Percentiles rank a stretch among this genome's conserved stretches.
Evolutionary conservation across 2,329 filamentous ascomycete species (phyloP).

Genomic region (Fusarium nygamai): DNA sequence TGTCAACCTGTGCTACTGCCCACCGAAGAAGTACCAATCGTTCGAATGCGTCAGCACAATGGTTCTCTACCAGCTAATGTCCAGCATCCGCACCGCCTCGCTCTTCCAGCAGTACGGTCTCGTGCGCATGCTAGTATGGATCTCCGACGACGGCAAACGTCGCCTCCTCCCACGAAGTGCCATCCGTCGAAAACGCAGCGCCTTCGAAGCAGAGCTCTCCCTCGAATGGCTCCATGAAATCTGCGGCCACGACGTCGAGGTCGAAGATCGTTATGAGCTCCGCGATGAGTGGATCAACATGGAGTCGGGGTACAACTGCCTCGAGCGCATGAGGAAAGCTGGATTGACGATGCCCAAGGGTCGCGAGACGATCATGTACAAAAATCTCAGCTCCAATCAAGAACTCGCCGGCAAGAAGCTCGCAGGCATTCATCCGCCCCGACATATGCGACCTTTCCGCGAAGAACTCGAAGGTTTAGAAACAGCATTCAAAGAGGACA

Average conservation of each 20-base stretch:
- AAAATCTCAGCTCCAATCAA: slow-evolving; percentile 36
- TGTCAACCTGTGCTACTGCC: slow-evolving; percentile 70
- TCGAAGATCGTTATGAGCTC: slow-evolving; percentile 44
- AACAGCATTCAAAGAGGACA: slow-evolving; percentile 25
- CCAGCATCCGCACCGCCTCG: slow-evolving; percentile 64
- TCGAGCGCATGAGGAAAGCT: slow-evolving; percentile 58
- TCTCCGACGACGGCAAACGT: slow-evolving; percentile 68
- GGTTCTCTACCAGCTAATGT: slow-evolving; percentile 70
- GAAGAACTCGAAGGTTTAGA: slow-evolving; percentile 55
- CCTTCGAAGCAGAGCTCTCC: slow-evolving; percentile 69
- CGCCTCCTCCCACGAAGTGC: slow-evolving; percentile 69
- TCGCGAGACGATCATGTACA: slow-evolving; percentile 51
- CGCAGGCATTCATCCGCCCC: slow-evolving; percentile 44
- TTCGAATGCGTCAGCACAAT: slow-evolving; percentile 68
- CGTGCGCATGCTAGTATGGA: slow-evolving; percentile 82
- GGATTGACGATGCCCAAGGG: slow-evolving; percentile 56
- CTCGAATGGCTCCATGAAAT: slow-evolving; percentile 70
- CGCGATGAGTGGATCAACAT: slow-evolving; percentile 61
- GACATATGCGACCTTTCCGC: slow-evolving; percentile 53
- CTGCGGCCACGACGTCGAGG: slow-evolving; percentile 52
- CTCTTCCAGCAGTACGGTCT: slow-evolving; percentile 81
- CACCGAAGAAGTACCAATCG: slow-evolving; percentile 58
- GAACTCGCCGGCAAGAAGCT: slow-evolving; percentile 38
- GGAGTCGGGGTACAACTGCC: slow-evolving; percentile 52
- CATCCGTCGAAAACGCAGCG: slow-evolving; percentile 63